A percentile compares a stretch with the other conserved stretches of the same genome.
Conservation (phyloP, 1,139 yeast species). For the Kurtzmaniella quercitrusa region DNA sequence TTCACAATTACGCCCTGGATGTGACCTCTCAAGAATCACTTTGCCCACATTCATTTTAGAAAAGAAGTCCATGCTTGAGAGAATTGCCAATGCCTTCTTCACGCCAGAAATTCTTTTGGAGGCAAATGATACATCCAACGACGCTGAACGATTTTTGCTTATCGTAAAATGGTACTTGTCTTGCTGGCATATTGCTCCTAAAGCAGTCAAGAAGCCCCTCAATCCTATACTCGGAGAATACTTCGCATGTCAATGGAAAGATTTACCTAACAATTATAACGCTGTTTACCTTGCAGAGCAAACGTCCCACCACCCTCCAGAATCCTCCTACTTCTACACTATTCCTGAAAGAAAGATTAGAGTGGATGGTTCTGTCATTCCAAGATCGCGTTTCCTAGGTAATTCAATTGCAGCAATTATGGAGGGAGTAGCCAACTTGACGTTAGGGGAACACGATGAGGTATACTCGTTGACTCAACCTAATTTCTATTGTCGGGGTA, state of each 20-base stretch:
- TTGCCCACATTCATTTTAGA: constrained; percentile 93
- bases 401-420: constrained; percentile 95
- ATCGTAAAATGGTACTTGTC: constrained; percentile 87
- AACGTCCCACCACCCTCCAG: constrained; percentile 98
- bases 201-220: constrained; percentile 94
- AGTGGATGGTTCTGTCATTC: constrained; percentile 85
- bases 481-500: constrained; percentile 92
- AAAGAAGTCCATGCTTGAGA: constrained; percentile 92
- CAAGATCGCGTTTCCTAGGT: constrained; percentile 84
- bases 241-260: constrained; percentile 89
- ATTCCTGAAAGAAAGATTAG: constrained; percentile 78
- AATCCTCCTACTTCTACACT: constrained; percentile 86
- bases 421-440: constrained; percentile 83
- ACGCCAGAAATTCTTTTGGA: constrained; percentile 72
- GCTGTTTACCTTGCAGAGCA: constrained; percentile 91
- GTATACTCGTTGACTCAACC: constrained; percentile 84
- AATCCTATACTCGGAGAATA: constrained; percentile 93
- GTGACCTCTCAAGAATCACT: constrained; percentile 85
- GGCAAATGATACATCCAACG: constrained; percentile 61
- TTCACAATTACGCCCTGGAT: constrained; percentile 87
- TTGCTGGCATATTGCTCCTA: constrained; percentile 98
- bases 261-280: constrained; percentile 56
- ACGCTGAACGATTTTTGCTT: constrained; percentile 61
- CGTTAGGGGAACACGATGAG: constrained; percentile 64
- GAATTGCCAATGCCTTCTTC: constrained; percentile 85